Conservation (phyloP, 2,329 filamentous ascomycete genomes). For the Teratosphaeria pseudoeucalypti region DNA sequence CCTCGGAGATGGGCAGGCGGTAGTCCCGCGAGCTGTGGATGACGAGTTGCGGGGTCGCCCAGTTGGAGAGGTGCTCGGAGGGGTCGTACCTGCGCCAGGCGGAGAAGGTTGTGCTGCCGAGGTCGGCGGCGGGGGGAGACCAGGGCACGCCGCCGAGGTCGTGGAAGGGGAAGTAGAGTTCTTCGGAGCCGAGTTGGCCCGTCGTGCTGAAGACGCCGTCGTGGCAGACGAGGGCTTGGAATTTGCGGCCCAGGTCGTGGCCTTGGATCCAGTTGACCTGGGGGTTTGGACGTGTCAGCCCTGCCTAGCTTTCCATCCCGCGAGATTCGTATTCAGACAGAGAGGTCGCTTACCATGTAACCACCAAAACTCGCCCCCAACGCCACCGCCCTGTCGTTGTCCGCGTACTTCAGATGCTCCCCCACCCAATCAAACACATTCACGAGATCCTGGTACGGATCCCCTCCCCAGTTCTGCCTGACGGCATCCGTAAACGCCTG, state of each 20-base stretch:
- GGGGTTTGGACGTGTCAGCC: not conserved
- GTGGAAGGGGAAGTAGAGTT: constrained; percentile 46
- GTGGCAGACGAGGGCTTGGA: constrained; percentile 71
- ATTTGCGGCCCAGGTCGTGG: constrained; percentile 67
- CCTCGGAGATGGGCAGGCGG: constrained; percentile 73
- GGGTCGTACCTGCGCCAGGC: constrained; percentile 51
- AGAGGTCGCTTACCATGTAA: constrained; percentile 52
- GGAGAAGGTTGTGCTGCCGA: constrained; percentile 10
- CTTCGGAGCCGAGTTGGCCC: constrained; percentile 33
- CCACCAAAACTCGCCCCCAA: constrained; percentile 67
- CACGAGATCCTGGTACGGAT: constrained; percentile 73
- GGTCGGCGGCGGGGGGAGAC: constrained; percentile 28
- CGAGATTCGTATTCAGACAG: not conserved
- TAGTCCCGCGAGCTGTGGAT: constrained; percentile 91
- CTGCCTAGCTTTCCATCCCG: not conserved
- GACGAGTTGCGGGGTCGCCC: constrained; percentile 78
- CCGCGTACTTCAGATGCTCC: constrained; percentile 55
- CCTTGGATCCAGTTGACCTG: constrained; percentile 62
- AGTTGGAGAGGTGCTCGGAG: constrained; percentile 48
- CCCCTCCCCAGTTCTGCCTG: constrained; percentile 69
- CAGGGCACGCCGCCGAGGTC: constrained; percentile 43
- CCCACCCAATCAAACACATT: constrained; percentile 66
- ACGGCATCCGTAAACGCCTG: constrained; percentile 45
- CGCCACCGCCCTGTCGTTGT: constrained; percentile 59
- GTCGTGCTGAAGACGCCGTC: constrained; percentile 22